Percentiles rank a stretch among this genome's conserved stretches.
These are phyloP conservation scores for Rhynchospora tenuis DNA, from an alignment of 176 grass and related monocot species.

Conservation along the genomic window DNA sequence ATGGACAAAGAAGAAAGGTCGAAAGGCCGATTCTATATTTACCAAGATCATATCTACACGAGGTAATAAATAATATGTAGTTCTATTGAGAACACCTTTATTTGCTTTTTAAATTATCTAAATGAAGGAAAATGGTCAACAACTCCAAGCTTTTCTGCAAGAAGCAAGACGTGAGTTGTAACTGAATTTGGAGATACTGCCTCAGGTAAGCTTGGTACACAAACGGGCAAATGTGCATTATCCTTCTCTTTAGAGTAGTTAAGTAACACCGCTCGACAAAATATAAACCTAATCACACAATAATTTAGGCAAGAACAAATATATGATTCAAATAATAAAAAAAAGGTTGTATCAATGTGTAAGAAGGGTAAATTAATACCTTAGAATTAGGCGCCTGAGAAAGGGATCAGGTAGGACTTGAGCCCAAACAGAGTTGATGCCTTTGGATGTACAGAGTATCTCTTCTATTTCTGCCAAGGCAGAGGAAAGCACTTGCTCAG, in stretches of 20 bases:
- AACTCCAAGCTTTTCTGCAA: constrained; percentile 71
- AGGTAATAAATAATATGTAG: constrained; percentile 35
- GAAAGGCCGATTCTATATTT: constrained; percentile 49
- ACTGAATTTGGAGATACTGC: constrained; percentile 55
- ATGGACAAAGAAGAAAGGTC: background rate
- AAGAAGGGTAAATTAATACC: constrained; percentile 33
- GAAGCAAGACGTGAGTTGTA: constrained; percentile 47
- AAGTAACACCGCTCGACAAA: constrained; percentile 76
- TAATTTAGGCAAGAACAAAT: background rate
- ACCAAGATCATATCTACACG: constrained; percentile 87
- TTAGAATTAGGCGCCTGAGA: constrained; percentile 74
- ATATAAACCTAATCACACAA: constrained; percentile 80
- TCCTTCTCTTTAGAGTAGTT: constrained; percentile 35
- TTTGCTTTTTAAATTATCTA: constrained; percentile 29
- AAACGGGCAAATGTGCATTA: constrained; percentile 53
- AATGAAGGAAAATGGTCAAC: constrained; percentile 58
- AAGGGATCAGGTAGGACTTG: constrained; percentile 91
- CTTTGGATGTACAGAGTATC: constrained; percentile 55
- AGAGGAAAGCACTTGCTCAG: constrained; percentile 64
- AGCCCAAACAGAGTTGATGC: constrained; percentile 67
- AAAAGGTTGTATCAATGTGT: background rate
- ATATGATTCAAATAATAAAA: background rate
- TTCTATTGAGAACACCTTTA: constrained; percentile 28
- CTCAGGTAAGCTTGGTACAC: constrained; percentile 72
- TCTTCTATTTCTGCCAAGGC: constrained; percentile 87